phyloP scores from a whole-genome alignment of 768 basidiomycete genomes.

The Vararia minispora region DNA sequence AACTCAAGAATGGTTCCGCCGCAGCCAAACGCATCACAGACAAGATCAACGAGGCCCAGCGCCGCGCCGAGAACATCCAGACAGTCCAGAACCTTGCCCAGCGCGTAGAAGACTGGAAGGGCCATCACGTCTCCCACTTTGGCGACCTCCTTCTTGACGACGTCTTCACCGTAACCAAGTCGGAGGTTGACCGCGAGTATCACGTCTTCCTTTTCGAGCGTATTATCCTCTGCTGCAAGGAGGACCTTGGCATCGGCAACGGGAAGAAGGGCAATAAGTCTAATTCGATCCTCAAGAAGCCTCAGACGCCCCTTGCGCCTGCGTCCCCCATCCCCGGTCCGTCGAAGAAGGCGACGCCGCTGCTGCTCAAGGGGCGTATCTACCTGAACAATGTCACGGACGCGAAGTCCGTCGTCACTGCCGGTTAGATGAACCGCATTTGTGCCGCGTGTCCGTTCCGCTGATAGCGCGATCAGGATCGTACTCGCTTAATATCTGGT shows the following conservation, averaged over 20 bases:
- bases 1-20: slow-evolving; percentile 73
- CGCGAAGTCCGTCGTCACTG: slow-evolving; percentile 40
- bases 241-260: slow-evolving; percentile 48
- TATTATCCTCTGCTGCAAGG: slow-evolving; percentile 98
- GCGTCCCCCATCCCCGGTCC: slow-evolving; percentile 38
- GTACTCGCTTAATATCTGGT: slow-evolving; percentile 83
- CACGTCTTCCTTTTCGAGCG: slow-evolving; percentile 98
- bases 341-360: slow-evolving; percentile 64
- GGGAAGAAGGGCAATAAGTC: slow-evolving; percentile 70
- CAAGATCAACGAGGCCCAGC: slow-evolving; percentile 91
- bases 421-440: neutral
- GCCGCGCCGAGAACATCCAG: slow-evolving; percentile 82
- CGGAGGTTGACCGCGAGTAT: slow-evolving; percentile 93
- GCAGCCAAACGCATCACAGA: slow-evolving; percentile 90
- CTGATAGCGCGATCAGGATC: no score
- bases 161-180: slow-evolving; percentile 91
- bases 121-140: slow-evolving; percentile 90
- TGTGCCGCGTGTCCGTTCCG: no score
- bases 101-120: slow-evolving; percentile 98
- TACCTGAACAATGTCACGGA: slow-evolving; percentile 93
- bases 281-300: slow-evolving; percentile 85
- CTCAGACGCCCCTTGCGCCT: slow-evolving; percentile 36
- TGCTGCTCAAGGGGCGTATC: slow-evolving; percentile 91
- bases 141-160: slow-evolving; percentile 92
- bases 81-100: slow-evolving; percentile 78